Evolutionary conservation across 257 asterid species (phyloP).

Genomic region (Capsicum chinense): DNA sequence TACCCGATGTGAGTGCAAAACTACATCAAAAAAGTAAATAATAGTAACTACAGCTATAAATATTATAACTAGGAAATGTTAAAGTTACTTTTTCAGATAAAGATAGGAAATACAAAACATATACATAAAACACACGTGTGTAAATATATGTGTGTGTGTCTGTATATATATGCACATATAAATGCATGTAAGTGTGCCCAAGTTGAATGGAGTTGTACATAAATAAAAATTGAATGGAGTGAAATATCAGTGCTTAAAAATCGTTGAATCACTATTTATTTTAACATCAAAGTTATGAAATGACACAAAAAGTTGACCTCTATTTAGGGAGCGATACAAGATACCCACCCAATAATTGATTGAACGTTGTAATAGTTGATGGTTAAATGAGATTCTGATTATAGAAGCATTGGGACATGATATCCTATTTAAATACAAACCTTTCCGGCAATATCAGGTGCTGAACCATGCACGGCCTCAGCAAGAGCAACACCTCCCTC

Average conservation of each 20-base stretch:
- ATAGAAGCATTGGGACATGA: conserved; percentile 8
- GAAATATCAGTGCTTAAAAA: background rate
- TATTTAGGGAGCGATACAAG: background rate
- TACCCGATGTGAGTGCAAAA: background rate
- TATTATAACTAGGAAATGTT: background rate
- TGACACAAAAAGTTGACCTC: background rate
- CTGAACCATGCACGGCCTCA: conserved; percentile 99
- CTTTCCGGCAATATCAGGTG: conserved; percentile 99
- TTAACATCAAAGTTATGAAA: background rate
- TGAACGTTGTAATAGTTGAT: background rate
- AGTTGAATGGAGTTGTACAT: background rate
- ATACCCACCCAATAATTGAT: conserved; percentile 16
- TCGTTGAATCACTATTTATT: background rate
- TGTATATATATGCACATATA: background rate
- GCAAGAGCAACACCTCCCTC: conserved; percentile 99
- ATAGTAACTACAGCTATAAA: background rate
- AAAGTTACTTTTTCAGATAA: background rate
- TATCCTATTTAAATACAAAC: conserved; percentile 41
- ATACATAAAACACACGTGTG: background rate
- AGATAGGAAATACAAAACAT: background rate
- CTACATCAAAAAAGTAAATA: background rate
- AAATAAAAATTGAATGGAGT: background rate
- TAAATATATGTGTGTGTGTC: background rate
- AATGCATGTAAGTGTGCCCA: background rate
- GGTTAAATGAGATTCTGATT: background rate